A percentile compares a stretch with the other conserved stretches of the same genome.
Evolutionary conservation across 768 basidiomycete genomes (phyloP).

Genomic region (Lyophyllum shimeji): DNA sequence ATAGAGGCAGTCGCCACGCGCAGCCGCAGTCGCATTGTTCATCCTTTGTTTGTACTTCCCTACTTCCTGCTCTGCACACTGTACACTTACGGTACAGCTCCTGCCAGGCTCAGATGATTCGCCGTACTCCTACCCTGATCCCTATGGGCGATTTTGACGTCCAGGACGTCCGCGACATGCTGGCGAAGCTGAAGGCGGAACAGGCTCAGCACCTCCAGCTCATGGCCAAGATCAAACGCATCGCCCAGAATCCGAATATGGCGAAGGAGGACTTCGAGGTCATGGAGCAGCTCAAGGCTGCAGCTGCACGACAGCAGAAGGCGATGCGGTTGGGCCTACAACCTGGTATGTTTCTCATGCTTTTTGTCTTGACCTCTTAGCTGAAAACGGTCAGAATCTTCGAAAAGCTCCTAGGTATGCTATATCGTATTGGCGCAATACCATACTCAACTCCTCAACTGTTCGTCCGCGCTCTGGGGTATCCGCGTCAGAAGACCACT

Average conservation of each 20-base stretch:
- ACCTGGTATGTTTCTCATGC: conserved; percentile 15
- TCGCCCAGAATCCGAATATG: conserved; percentile 40
- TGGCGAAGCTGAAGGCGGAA: conserved; percentile 47
- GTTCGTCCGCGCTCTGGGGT: neutral
- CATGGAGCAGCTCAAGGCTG: conserved; percentile 30
- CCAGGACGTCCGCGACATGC: conserved; percentile 70
- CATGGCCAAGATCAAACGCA: conserved; percentile 42
- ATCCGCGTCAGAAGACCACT: too few species aligned
- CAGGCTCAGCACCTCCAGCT: conserved; percentile 38
- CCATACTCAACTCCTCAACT: neutral
- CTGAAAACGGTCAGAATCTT: conserved; percentile 1
- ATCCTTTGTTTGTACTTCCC: conserved; percentile 19
- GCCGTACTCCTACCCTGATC: conserved; percentile 74
- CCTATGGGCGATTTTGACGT: conserved; percentile 76
- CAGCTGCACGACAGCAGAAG: conserved; percentile 25
- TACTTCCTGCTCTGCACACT: conserved; percentile 9
- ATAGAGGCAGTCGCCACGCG: conserved; percentile 9
- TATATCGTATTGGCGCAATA: neutral
- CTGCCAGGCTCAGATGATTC: conserved; percentile 52
- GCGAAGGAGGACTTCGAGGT: conserved; percentile 30
- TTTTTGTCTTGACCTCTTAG: neutral
- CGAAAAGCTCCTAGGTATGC: conserved; percentile 6
- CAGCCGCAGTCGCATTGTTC: conserved; percentile 19
- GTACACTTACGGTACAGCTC: conserved; percentile 2
- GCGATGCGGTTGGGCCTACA: conserved; percentile 26